Conservation (phyloP, 345 rosid species). For the Eucalyptus erythrocorys region DNA sequence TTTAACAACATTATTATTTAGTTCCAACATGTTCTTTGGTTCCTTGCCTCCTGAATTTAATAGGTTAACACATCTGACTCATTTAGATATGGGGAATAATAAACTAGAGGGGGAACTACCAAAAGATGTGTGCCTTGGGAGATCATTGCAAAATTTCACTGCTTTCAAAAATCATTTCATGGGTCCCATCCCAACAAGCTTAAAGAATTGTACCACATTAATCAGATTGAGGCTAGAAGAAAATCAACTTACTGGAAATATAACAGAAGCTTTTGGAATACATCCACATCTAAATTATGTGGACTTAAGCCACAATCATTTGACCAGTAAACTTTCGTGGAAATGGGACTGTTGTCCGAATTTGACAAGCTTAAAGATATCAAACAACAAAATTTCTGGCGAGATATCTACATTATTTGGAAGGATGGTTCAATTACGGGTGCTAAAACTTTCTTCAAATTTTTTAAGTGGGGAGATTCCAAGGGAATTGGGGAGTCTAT, state of each 20-base stretch:
- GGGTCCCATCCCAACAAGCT: background rate
- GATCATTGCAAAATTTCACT: background rate
- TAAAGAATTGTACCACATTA: background rate
- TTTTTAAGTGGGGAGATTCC: background rate
- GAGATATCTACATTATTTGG: too few species aligned
- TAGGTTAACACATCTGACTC: background rate
- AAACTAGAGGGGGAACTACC: too few species aligned
- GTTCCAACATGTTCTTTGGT: background rate
- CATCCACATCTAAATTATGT: too few species aligned
- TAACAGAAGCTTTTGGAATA: background rate
- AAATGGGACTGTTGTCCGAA: too few species aligned
- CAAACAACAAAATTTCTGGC: too few species aligned
- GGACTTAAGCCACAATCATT: too few species aligned
- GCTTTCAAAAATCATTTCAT: background rate
- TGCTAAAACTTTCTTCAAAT: background rate
- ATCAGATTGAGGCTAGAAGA: background rate
- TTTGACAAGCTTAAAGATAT: too few species aligned
- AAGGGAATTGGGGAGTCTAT: background rate
- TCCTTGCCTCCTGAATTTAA: background rate
- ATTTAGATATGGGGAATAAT: too few species aligned
- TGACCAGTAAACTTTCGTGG: too few species aligned
- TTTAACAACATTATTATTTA: rapidly evolving
- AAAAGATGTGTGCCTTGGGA: too few species aligned
- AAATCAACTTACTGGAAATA: background rate
- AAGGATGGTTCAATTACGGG: too few species aligned